These are phyloP conservation scores for Scutellaria minor DNA, from an alignment of 257 asterid genomes.

Conservation along the genomic window DNA sequence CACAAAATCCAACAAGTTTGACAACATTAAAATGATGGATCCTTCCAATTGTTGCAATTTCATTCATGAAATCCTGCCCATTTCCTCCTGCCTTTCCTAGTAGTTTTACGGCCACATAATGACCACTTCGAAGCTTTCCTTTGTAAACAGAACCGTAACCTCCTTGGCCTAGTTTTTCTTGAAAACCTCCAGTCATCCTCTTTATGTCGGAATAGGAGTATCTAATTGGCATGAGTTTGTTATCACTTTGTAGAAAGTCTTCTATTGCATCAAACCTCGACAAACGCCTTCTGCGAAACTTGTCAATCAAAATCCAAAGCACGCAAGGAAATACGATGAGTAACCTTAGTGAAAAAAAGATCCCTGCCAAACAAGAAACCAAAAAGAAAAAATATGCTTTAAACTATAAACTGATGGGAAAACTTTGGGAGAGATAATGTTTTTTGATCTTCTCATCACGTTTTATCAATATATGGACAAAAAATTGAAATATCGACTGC, in stretches of 20 bases:
- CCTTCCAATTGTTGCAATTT: slow-evolving; percentile 40
- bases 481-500: too few species aligned
- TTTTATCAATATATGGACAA: too few species aligned
- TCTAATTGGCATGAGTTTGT: slow-evolving; percentile 39
- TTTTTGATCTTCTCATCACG: too few species aligned
- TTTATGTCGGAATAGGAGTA: slow-evolving; percentile 43
- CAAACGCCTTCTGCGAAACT: too few species aligned
- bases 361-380: too few species aligned
- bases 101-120: slow-evolving; percentile 42
- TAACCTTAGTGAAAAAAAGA: too few species aligned
- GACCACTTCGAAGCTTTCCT: slow-evolving; percentile 46
- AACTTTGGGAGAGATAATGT: too few species aligned
- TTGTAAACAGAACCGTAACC: slow-evolving; percentile 43
- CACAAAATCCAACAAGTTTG: background rate
- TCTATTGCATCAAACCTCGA: slow-evolving; percentile 6
- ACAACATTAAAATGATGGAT: slow-evolving; percentile 29
- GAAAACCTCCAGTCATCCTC: slow-evolving; percentile 38
- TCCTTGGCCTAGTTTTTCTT: slow-evolving; percentile 42
- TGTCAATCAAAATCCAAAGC: too few species aligned
- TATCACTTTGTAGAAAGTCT: slow-evolving; percentile 29
- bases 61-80: slow-evolving; percentile 47
- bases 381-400: too few species aligned
- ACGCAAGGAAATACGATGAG: too few species aligned
- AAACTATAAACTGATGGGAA: too few species aligned
- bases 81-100: background rate